These are phyloP conservation scores for Pterocarpus macrocarpus DNA, from an alignment of 306 rosid species.

Conservation along the genomic window DNA sequence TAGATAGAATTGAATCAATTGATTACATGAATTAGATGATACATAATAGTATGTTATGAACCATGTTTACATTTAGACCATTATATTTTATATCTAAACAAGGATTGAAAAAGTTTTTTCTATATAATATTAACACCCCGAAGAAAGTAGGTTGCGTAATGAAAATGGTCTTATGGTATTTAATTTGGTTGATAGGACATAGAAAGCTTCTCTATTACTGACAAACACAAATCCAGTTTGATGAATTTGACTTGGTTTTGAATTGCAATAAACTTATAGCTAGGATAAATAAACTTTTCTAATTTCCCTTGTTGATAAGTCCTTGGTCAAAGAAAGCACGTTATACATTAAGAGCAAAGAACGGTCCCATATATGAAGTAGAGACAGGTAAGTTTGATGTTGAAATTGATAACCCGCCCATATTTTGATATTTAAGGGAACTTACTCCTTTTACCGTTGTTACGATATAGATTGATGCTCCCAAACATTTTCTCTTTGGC, in stretches of 20 bases:
- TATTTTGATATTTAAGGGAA: slow-evolving; percentile 4
- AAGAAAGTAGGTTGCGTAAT: not conserved
- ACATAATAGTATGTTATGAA: too few relatives aligned
- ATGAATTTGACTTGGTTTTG: not conserved
- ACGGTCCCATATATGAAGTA: not conserved
- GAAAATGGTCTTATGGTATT: not conserved
- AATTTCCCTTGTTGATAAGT: not conserved
- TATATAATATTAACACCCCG: not conserved
- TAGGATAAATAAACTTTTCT: not conserved
- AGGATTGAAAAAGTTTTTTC: too few relatives aligned
- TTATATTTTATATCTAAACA: too few relatives aligned
- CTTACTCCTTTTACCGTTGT: not conserved
- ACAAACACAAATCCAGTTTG: not conserved
- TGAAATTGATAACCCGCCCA: slow-evolving; percentile 33
- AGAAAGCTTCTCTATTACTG: not conserved
- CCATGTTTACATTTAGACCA: too few relatives aligned
- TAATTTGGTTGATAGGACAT: not conserved
- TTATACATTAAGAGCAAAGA: not conserved
- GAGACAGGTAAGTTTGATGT: slow-evolving; percentile 8
- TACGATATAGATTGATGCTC: not conserved
- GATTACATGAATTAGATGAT: too few relatives aligned
- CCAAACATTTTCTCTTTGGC: slow-evolving; percentile 9
- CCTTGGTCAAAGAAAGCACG: slow-evolving; percentile 6
- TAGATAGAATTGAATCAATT: too few relatives aligned
- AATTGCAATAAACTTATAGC: not conserved